Base-by-base conservation (phyloP, 2,329 filamentous ascomycete species). In the Beauveria rudraprayagi region DNA sequence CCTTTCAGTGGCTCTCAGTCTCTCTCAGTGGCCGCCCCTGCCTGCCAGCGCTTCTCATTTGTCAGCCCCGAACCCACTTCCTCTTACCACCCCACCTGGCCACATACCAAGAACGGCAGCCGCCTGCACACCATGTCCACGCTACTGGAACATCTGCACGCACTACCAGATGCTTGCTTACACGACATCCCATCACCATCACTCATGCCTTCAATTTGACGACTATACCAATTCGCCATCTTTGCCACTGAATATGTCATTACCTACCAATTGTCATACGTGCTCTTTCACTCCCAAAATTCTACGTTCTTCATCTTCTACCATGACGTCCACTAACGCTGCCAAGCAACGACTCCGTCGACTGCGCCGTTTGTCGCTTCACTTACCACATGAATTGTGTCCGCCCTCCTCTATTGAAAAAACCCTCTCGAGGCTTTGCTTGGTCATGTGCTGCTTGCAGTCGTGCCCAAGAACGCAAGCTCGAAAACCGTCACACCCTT, bases 321-420 rank as follows among this genome's bases (percentile, higher is more conserved):
- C 50, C 41, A 47, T 26, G 56, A 50, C 52, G 43, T 59, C 63
- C 40, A 63, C 65, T 66, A 68, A 72, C 66, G 67, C 53, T 64
- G 62, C 61, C 26, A 70, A 95, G 91, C 70, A 89, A 90, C 72
- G 91, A 97, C 76, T 97, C 94, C 44, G 94, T 97, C 26, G 93
- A 97, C 73, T 99, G 94, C 74, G 94, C 93, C 50, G 92, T 97
- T 60, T 99, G 94, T 75, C 85, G 88, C 71, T 88, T 92, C 73
- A 97, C 93, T 16, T 99, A 97, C 76, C 94, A 99, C 78, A 97
- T 99, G 93, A 91, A 92, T 70, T 99, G 94, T 73, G 94, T 99
- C 61, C 88, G 89, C 63, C 94, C 94, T 46, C 91, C 92, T 43
- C 76, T 99, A 64, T 82, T 92, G 58, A 99, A 97, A 75, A 99